These are phyloP conservation scores for Hyparrhenia diplandra DNA, from an alignment of 176 grass and related monocot species.

Conservation along the genomic window DNA sequence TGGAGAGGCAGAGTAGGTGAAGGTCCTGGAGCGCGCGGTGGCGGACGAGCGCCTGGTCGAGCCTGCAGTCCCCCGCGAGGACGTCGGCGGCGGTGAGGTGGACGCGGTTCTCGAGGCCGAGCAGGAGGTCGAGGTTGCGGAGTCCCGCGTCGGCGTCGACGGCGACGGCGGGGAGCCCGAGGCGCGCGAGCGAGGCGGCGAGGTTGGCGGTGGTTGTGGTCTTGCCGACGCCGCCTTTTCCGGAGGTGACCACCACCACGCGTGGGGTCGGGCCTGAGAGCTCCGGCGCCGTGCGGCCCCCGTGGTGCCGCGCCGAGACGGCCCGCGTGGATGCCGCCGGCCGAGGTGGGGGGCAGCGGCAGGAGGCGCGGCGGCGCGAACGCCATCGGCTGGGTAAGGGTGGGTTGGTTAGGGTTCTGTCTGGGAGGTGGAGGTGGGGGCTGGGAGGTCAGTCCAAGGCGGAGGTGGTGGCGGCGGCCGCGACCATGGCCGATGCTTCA, in stretches of 20 bases:
- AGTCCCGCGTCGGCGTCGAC: constrained; percentile 88
- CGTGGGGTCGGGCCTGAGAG: constrained; percentile 76
- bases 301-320: constrained; percentile 23
- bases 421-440: neutral
- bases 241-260: constrained; percentile 86
- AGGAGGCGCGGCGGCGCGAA: constrained; percentile 25
- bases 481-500: constrained; percentile 17
- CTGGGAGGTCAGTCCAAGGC: neutral
- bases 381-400: neutral
- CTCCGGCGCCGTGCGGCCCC: constrained; percentile 44
- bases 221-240: constrained; percentile 95
- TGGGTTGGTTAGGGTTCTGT: constrained; percentile 15
- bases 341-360: neutral
- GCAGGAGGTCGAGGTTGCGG: constrained; percentile 89
- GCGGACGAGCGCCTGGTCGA: constrained; percentile 88
- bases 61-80: constrained; percentile 89
- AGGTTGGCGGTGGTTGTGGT: constrained; percentile 91
- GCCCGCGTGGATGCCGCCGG: neutral
- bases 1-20: constrained; percentile 91
- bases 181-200: constrained; percentile 81
- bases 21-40: constrained; percentile 79
- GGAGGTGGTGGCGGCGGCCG: neutral
- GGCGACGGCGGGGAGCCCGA: constrained; percentile 58
- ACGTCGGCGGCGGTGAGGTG: constrained; percentile 90
- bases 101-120: constrained; percentile 90